Evolutionary conservation across 305 asterid species (phyloP).

Genomic region (Plantago lanceolata): DNA sequence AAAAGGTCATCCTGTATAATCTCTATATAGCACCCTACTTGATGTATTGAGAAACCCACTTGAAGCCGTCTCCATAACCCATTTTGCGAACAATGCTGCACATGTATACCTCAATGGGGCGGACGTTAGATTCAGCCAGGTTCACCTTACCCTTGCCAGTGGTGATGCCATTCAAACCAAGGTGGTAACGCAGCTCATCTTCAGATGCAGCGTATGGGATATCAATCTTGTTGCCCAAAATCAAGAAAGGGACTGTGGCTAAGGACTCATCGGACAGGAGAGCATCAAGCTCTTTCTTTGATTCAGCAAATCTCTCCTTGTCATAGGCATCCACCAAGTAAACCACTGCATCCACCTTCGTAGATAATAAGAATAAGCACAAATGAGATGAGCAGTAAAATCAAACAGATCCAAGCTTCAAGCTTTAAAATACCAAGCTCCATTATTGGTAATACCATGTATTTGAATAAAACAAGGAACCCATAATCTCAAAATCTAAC

Average conservation of each 20-base stretch:
- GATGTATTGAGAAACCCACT: conserved; percentile 49
- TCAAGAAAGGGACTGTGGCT: conserved; percentile 38
- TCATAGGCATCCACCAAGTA: conserved; percentile 45
- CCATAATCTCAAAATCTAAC: too few species aligned
- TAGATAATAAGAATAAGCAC: background rate
- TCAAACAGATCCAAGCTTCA: background rate
- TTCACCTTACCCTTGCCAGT: conserved; percentile 49
- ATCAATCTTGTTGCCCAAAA: conserved; percentile 46
- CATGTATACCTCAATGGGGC: conserved; percentile 49
- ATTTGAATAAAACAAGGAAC: too few species aligned
- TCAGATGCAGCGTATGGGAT: conserved; percentile 50
- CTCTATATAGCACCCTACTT: conserved; percentile 28
- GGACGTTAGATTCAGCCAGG: conserved; percentile 40
- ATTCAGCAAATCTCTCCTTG: conserved; percentile 46
- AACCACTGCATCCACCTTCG: conserved; percentile 45
- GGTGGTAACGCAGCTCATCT: conserved; percentile 43
- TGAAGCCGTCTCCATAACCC: conserved; percentile 51
- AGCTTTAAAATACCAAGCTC: background rate
- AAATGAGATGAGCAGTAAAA: background rate
- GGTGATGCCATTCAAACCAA: conserved; percentile 41
- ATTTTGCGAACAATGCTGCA: conserved; percentile 52
- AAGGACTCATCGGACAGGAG: conserved; percentile 48
- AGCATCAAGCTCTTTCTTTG: conserved; percentile 43
- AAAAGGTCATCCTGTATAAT: conserved; percentile 2
- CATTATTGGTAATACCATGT: too few species aligned